These are phyloP conservation scores for Russula abietina DNA, from an alignment of 768 basidiomycete genomes.

Conservation along the genomic window DNA sequence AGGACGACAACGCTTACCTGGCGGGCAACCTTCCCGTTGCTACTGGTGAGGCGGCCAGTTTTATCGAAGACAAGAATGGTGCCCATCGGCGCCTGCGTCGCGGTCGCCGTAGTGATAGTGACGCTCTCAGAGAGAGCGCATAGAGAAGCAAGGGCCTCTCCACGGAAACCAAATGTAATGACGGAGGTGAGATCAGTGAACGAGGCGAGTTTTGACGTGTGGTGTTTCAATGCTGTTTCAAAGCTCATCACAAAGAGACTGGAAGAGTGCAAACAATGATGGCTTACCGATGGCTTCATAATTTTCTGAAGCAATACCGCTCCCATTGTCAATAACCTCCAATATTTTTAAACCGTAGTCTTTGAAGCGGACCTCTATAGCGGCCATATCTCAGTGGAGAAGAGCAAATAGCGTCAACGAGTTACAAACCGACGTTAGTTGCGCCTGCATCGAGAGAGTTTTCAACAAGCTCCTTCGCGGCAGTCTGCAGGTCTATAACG, in stretches of 20 bases:
- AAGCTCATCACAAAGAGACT: neutral
- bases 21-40: constrained; percentile 58
- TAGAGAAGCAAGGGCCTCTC: constrained; percentile 91
- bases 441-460: constrained; percentile 94
- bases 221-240: constrained; percentile 72
- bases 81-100: constrained; percentile 68
- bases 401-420: neutral
- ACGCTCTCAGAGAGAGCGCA: constrained; percentile 77
- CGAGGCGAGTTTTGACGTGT: constrained; percentile 84
- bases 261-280: neutral
- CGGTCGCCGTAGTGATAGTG: constrained; percentile 67
- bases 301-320: constrained; percentile 73
- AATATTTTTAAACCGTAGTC: constrained; percentile 76
- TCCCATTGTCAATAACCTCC: constrained; percentile 91
- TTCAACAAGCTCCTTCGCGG: constrained; percentile 94
- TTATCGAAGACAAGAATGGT: constrained; percentile 67
- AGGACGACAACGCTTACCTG: constrained; percentile 45
- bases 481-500: constrained; percentile 86
- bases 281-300: constrained; percentile 70
- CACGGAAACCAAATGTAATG: constrained; percentile 87
- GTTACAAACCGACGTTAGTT: constrained; percentile 65
- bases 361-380: constrained; percentile 80
- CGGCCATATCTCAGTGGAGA: neutral
- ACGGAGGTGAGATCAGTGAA: constrained; percentile 70
- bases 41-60: constrained; percentile 52